Base-by-base conservation (phyloP, 2,329 filamentous ascomycete genomes). In the Dactylellina cionopaga region DNA sequence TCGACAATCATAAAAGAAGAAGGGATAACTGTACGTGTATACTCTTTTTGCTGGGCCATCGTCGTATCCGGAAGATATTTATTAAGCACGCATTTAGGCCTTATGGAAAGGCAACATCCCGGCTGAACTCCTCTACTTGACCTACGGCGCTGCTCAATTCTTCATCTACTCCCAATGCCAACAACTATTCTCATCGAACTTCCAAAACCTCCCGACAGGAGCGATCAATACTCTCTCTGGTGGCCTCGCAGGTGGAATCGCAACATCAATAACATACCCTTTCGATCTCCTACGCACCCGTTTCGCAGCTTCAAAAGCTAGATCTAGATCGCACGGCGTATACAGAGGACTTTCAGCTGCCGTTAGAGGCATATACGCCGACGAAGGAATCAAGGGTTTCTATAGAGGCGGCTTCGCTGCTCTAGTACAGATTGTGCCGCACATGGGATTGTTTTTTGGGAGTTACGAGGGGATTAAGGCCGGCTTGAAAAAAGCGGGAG, bases 51-150 rank as follows among this genome's bases (percentile, higher is more conserved):
- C n/a, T 13, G 31, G 31, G 7, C 25, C 6, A 46, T 22, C 15
- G 3, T 19, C 58, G 52, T 44, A 58, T n/a, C 25, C 11, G 31
- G 10, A 5, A 17, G 27, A 47, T 11, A 19, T 15, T 17, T 66
- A 24, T 11, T 27, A 41, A 22, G 4, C 10, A 31, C 37, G 24
- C 17, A 41, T 15, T 59, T 47, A 84, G 58, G 90, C 88, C 27
- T 86, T 99, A 75, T 99, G 95, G 95, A 98, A 98, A 84, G 95
- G 95, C 79, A 99, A 99, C 80, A 88, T 99, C 69, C 93, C 95
- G 37, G 95, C 95, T 55, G 95, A 98, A 84, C 82, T 95, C 74
- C 88, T 99, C 82, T 99, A 99, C 82, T 85, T 99, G 75, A 89
- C 88, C 80, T 99, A 98, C 82, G 90, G 92, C 74, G 90, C 90